Evolutionary conservation across 768 basidiomycete species (phyloP).

Genomic region (Candolleomyces aberdarensis): DNA sequence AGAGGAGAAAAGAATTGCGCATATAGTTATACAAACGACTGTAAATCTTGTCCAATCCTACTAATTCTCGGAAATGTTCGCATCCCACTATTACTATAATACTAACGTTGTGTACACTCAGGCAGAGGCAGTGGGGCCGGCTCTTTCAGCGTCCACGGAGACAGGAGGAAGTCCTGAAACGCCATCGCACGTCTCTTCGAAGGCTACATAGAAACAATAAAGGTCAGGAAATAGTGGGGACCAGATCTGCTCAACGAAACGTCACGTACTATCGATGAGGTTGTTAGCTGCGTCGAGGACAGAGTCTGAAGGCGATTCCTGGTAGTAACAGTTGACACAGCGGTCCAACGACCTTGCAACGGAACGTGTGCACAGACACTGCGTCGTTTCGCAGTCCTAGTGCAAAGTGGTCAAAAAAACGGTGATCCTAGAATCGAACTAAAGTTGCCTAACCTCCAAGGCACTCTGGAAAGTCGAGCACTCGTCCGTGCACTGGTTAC

Average conservation of each 20-base stretch:
- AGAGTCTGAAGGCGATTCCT: constrained; percentile 9
- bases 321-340: constrained; percentile 29
- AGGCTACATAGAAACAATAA: constrained; percentile 2
- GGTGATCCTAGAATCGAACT: no score
- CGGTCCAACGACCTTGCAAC: constrained; percentile 20
- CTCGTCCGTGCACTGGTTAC: not conserved
- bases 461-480: constrained; percentile 5
- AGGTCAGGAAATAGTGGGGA: no score
- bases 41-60: not conserved
- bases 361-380: constrained; percentile 23
- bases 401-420: not conserved
- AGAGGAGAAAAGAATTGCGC: no score
- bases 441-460: not conserved
- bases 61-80: not conserved
- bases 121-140: not conserved
- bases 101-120: not conserved
- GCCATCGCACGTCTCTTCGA: not conserved
- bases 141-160: not conserved
- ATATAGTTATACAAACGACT: no score
- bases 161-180: not conserved
- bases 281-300: constrained; percentile 17
- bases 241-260: not conserved
- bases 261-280: constrained; percentile 21
- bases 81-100: no score
- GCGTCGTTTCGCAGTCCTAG: constrained; percentile 20